Percentiles rank a stretch among this genome's conserved stretches.
Evolutionary conservation across 345 rosid species (phyloP).

Genomic region (Aegle marmelos): DNA sequence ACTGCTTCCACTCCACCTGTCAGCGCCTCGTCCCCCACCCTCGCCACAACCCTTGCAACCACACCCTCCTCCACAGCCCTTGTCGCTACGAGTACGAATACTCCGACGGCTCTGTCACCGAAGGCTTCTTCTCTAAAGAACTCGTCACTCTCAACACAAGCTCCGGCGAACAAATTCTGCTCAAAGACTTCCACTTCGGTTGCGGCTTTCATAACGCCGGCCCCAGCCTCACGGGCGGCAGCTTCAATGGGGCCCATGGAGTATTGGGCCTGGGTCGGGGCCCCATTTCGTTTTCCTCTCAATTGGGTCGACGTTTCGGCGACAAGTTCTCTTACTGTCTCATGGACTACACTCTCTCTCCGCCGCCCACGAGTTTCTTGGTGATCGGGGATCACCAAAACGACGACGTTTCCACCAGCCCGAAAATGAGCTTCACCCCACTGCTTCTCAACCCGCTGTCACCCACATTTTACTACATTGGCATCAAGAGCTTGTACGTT

Average conservation of each 20-base stretch:
- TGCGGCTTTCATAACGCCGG: conserved; percentile 79
- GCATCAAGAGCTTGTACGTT: conserved; percentile 42
- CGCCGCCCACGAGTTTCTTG: conserved; percentile 78
- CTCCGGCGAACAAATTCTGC: conserved; percentile 34
- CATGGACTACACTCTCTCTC: conserved; percentile 77
- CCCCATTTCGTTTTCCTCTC: conserved; percentile 74
- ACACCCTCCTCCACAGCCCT: conserved; percentile 64
- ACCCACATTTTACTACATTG: conserved; percentile 77
- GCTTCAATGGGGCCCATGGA: conserved; percentile 79
- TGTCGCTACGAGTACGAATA: conserved; percentile 74
- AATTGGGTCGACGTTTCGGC: conserved; percentile 73
- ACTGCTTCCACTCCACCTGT: conserved; percentile 51
- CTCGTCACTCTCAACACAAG: conserved; percentile 57
- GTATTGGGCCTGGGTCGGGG: conserved; percentile 91
- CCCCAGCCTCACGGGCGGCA: conserved; percentile 58
- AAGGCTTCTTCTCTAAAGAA: conserved; percentile 69
- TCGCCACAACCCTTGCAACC: conserved; percentile 45
- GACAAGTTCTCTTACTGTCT: conserved; percentile 81
- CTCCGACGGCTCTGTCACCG: conserved; percentile 62
- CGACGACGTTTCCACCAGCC: conserved; percentile 11
- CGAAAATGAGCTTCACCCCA: conserved; percentile 51
- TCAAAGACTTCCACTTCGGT: conserved; percentile 56
- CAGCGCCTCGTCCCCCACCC: conserved; percentile 62
- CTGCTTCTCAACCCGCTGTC: conserved; percentile 50
- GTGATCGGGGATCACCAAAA: conserved; percentile 41